These are phyloP conservation scores for Hysterium pulicare DNA, from an alignment of 2,329 filamentous ascomycete genomes.

Conservation along the genomic window DNA sequence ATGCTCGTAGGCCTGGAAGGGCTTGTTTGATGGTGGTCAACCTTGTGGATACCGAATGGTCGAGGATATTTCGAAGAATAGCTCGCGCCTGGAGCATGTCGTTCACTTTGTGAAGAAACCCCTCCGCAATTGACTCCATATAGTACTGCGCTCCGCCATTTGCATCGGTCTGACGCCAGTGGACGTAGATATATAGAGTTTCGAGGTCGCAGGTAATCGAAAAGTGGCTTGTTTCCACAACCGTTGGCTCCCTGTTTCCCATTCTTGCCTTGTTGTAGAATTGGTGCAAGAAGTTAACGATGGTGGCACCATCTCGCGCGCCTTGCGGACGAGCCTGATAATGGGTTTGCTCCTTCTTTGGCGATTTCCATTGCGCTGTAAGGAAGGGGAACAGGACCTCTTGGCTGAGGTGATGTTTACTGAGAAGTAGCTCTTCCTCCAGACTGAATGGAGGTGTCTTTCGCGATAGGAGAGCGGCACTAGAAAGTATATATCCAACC, in stretches of 20 bases:
- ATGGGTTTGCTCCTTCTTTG: neutral
- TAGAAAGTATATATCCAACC: slow-evolving; percentile 1
- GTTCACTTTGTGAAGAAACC: slow-evolving; percentile 1
- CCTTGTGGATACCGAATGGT: neutral
- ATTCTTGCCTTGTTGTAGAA: neutral
- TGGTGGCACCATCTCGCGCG: neutral
- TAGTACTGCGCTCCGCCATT: neutral
- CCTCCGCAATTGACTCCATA: slow-evolving; percentile 1
- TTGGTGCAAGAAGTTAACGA: slow-evolving; percentile 1
- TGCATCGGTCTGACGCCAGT: slow-evolving; percentile 1
- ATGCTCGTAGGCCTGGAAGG: no score
- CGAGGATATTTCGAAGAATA: neutral
- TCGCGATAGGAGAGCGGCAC: neutral
- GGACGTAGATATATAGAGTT: neutral
- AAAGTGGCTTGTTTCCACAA: slow-evolving; percentile 3
- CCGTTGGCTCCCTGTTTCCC: neutral
- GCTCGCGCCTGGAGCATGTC: neutral
- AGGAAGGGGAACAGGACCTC: slow-evolving; percentile 1
- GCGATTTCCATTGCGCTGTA: slow-evolving; percentile 1
- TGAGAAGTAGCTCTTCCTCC: neutral
- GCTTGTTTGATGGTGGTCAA: neutral
- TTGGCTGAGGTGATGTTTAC: slow-evolving; percentile 1
- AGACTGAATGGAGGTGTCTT: neutral
- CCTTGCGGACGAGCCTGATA: neutral
- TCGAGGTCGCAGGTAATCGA: neutral